Base-by-base conservation (phyloP, 139 green algal species). In the Tetraselmis striata region DNA sequence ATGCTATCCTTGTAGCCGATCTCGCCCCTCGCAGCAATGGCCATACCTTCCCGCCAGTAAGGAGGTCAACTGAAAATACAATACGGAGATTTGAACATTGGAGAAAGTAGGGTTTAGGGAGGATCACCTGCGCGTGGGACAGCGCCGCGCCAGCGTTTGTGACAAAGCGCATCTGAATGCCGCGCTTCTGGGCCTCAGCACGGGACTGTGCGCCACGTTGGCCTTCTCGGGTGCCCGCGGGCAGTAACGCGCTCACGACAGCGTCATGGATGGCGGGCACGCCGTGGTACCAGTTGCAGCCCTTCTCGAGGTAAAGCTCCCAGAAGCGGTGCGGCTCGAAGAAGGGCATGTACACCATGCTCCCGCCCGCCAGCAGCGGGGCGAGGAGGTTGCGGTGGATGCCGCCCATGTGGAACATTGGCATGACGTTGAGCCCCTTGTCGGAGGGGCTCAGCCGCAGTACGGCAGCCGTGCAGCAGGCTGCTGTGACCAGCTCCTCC, bases 391-490 rank as follows among this genome's bases (percentile, higher is more conserved):
- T 67, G 89, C 90, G 88, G 97, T 95, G 26, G 45, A 98, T 87
- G 24, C 95, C 95, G 79, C 97, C 93, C 77, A 98, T 92, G 88
- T 98, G 95, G 89, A 98, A 98, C 0, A 98, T 89, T 0, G 95
- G 95, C 93, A 97, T 5, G 11, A 67, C 45, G 45, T 67, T 67
- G 45, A 67, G 5, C 11, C 45, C 45, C 11, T 25, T 18, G 45
- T 67, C 45, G 18, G 5, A 25, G 45, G 45, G 11, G 45, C 45
- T 67, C 18, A 67, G 45, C 11, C 45, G 11, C 11, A 18, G 11
- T 18, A 67, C 45, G 11, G 45, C 18, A 18, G 45, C 5, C 5
- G 45, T 67, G 45, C 45, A 67, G 45, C 45, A 67, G 11, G 45
- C 45, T 25, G 45, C 45, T 5, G 18, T 18, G 45, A 67, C 45